Conservation (phyloP, 306 rosid genomes). For the Ziziphus jujuba region DNA sequence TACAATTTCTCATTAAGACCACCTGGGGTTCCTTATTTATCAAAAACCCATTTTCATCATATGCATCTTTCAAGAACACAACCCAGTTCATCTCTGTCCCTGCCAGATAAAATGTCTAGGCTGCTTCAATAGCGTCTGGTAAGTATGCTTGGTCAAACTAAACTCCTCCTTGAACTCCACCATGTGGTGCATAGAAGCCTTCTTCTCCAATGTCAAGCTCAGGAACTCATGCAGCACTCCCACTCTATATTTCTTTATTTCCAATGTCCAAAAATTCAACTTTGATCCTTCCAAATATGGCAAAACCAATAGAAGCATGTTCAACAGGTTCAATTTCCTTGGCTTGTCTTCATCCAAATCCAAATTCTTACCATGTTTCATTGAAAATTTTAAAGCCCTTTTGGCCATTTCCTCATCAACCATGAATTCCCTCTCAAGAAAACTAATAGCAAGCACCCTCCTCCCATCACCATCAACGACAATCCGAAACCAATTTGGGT, state of each 20-base stretch:
- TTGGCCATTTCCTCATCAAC: conserved; percentile 68
- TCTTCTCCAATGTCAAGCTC: conserved; percentile 91
- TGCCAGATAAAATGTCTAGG: conserved; percentile 79
- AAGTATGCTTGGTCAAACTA: conserved; percentile 84
- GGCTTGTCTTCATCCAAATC: conserved; percentile 57
- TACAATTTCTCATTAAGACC: conserved; percentile 66
- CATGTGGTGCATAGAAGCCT: conserved; percentile 85
- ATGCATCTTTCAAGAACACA: conserved; percentile 78
- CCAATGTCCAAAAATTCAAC: conserved; percentile 75
- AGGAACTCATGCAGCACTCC: conserved; percentile 81
- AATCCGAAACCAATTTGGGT: conserved; percentile 48
- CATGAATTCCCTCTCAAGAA: conserved; percentile 75
- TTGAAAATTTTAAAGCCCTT: conserved; percentile 73
- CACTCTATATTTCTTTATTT: conserved; percentile 83
- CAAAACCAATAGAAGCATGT: conserved; percentile 74
- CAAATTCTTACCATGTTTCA: conserved; percentile 79
- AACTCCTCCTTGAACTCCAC: conserved; percentile 94
- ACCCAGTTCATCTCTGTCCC: conserved; percentile 98
- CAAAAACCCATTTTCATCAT: conserved; percentile 57
- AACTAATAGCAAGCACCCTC: conserved; percentile 71
- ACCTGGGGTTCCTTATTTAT: conserved; percentile 74
- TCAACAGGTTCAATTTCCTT: conserved; percentile 69
- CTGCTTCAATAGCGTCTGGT: conserved; percentile 84
- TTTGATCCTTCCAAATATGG: conserved; percentile 76
- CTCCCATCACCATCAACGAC: conserved; percentile 49